phyloP scores from a whole-genome alignment of 495 filamentous ascomycete genomes.

The Hypoxylon intermedium region DNA sequence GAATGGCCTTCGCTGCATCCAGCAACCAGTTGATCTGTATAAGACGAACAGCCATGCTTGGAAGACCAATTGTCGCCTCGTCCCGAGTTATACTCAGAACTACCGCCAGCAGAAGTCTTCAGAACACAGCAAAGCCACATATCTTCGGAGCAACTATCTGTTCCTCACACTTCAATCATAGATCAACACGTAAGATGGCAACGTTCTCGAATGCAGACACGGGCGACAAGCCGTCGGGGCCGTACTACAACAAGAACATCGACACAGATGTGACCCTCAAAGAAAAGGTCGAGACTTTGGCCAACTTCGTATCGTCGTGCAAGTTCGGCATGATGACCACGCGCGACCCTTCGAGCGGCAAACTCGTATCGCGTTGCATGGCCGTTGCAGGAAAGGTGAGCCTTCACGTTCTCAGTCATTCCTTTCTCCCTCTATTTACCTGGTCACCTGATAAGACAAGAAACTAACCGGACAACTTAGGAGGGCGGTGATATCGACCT shows the following conservation, averaged over 20 bases:
- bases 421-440: background rate
- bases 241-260: slow-evolving; percentile 78
- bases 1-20: slow-evolving; percentile 3
- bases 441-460: too few species aligned
- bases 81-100: slow-evolving; percentile 2
- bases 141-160: background rate
- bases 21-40: slow-evolving; percentile 7
- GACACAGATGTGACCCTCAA: slow-evolving; percentile 66
- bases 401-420: background rate
- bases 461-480: slow-evolving; percentile 47
- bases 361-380: slow-evolving; percentile 86
- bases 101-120: background rate
- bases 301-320: slow-evolving; percentile 67
- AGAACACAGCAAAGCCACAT: background rate
- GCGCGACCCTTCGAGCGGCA: slow-evolving; percentile 61
- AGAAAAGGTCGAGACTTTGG: slow-evolving; percentile 81
- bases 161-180: background rate
- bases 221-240: slow-evolving; percentile 68
- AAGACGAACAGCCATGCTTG: slow-evolving; percentile 21
- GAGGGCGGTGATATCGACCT: slow-evolving; percentile 82
- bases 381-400: slow-evolving; percentile 83
- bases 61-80: background rate
- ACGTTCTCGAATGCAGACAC: slow-evolving; percentile 66
- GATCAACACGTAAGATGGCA: slow-evolving; percentile 34
- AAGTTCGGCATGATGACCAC: slow-evolving; percentile 86